phyloP scores from a whole-genome alignment of 768 basidiomycete genomes.

The Xerocomellus dryophilus region DNA sequence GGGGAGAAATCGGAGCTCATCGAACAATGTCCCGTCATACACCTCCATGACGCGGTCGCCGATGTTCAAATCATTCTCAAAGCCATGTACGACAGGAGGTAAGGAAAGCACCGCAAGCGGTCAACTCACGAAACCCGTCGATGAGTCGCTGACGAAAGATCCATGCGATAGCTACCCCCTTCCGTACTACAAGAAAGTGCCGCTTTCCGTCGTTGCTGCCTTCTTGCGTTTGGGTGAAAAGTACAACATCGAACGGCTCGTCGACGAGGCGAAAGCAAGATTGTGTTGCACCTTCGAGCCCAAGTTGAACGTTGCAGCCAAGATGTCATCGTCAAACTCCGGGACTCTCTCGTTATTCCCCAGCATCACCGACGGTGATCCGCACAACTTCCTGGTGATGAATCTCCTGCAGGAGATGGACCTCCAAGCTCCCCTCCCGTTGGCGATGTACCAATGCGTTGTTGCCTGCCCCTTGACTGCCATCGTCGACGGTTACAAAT shows the following conservation, averaged over 20 bases:
- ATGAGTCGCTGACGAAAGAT: not conserved
- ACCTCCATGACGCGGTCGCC: conserved; percentile 8
- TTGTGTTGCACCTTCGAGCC: conserved; percentile 3
- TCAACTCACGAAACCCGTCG: not conserved
- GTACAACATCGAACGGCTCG: conserved; percentile 15
- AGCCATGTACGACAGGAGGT: conserved; percentile 18
- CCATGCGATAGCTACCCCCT: conserved; percentile 7
- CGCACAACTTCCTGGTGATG: conserved; percentile 18
- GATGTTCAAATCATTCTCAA: conserved; percentile 15
- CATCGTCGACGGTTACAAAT: conserved; percentile 13
- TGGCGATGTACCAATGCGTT: conserved; percentile 14
- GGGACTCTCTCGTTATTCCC: not conserved
- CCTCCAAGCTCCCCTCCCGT: conserved; percentile 3
- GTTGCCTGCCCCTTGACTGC: not conserved
- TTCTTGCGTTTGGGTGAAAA: conserved; percentile 26
- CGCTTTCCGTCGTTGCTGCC: conserved; percentile 1
- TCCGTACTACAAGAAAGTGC: conserved; percentile 3
- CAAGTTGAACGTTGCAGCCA: not conserved
- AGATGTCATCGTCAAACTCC: not conserved
- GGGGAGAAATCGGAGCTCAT: not conserved
- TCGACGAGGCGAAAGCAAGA: conserved; percentile 8
- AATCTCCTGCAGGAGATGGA: conserved; percentile 12
- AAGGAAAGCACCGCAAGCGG: not conserved
- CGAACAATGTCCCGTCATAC: conserved; percentile 16
- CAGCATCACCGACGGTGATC: conserved; percentile 5